Base-by-base conservation (phyloP, 2,329 filamentous ascomycete genomes). In the Mycosphaerella sp. region DNA sequence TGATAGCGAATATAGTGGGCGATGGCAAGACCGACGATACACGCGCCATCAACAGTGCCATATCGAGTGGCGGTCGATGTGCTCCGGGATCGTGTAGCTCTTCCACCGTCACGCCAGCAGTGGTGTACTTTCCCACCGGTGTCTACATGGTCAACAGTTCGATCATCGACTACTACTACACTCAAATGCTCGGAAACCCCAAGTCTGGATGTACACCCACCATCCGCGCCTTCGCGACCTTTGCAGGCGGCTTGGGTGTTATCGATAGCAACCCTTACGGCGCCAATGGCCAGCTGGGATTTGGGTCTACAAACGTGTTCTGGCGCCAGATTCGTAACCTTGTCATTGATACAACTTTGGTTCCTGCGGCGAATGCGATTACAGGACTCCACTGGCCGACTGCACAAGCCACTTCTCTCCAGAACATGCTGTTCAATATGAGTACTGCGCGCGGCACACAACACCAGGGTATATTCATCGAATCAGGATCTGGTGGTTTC, bases 261-360 rank as follows among this genome's bases (percentile, higher is more conserved):
- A 78, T 85, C 46, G 78, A 82, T 62, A 77, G 73, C 35, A 75
- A 80, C 59, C 74, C 72, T 17, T 77, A 81, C 59, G 65, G 75
- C 61, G 62, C 57, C 6, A 64, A 66, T 50, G 67, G 67, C 9
- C 62, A 61, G 8, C 64, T 73, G 57, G 54, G 53, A 41, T 68
- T 62, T 60, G 62, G 62, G 8, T 70, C 79, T 2, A 80, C 79
- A 32, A 82, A 79, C 58, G 78, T 84, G 8, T 87, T 87, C 67
- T 82, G 75, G 62, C 74, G 82, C 40, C 79, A 82, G 57, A 75
- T 86, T 52, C 74, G 81, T 7, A 87, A 87, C 61, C 73, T 87
- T 43, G 71, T 82, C 49, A 71, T 87, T 35, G 83, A 87, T 61
- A 70, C 75, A 34, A 80, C 76, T 1, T 66, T 68, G 1, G 71